Percentiles rank a stretch among this genome's conserved stretches.
Evolutionary conservation across 2,329 filamentous ascomycete species (phyloP).

Genomic region (Diaporthe caulivora): DNA sequence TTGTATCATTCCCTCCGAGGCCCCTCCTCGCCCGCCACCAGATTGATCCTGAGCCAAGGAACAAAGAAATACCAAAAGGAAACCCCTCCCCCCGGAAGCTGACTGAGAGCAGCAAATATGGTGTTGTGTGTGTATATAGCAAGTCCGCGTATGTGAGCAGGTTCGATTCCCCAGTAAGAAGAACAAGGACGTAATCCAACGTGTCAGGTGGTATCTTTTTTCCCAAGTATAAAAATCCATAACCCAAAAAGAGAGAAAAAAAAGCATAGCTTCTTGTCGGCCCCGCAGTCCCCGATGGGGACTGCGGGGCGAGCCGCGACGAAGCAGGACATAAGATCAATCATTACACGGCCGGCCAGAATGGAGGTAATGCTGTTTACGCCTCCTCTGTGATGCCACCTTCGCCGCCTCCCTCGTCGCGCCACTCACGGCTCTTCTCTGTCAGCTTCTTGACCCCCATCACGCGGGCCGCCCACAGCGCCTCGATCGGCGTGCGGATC

Average conservation of each 20-base stretch:
- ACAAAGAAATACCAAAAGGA: background rate
- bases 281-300: background rate
- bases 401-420: constrained; percentile 85
- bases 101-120: constrained; percentile 7
- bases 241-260: constrained; percentile 5
- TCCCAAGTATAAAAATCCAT: constrained; percentile 30
- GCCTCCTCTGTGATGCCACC: constrained; percentile 72
- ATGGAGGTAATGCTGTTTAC: constrained; percentile 48
- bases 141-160: constrained; percentile 23
- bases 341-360: background rate
- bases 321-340: constrained; percentile 29
- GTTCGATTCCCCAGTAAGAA: constrained; percentile 6
- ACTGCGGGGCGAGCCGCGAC: background rate
- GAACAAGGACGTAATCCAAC: constrained; percentile 28
- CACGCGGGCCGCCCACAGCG: constrained; percentile 88
- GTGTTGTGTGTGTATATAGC: constrained; percentile 17
- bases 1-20: background rate
- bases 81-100: background rate
- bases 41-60: background rate
- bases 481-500: constrained; percentile 90
- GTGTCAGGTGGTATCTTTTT: constrained; percentile 38
- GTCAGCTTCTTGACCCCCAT: constrained; percentile 84
- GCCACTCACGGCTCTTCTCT: constrained; percentile 90
- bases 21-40: background rate
- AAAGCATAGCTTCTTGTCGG: constrained; percentile 16